Percentiles rank a stretch among this genome's conserved stretches.
Evolutionary conservation across 345 rosid genomes (phyloP).

Genomic region (Ceriops tagal): DNA sequence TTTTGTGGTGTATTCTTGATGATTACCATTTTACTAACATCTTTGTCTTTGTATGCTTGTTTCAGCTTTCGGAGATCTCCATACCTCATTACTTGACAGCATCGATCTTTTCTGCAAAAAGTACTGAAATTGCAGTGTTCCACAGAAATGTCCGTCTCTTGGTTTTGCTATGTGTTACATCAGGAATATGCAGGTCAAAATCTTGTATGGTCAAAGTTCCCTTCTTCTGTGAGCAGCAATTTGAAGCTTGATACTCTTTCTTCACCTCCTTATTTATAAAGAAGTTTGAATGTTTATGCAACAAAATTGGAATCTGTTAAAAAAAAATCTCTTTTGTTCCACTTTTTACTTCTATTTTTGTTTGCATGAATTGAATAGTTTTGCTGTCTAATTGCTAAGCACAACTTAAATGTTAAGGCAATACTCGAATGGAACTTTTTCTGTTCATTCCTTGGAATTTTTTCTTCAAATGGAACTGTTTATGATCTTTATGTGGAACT

Average conservation of each 20-base stretch:
- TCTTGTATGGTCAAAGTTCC: conserved; percentile 69
- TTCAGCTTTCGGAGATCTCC: conserved; percentile 80
- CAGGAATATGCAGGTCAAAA: conserved; percentile 95
- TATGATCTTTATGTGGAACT: conserved; percentile 3
- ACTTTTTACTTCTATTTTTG: neutral
- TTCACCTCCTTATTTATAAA: neutral
- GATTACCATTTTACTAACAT: conserved; percentile 4
- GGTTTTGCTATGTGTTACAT: conserved; percentile 62
- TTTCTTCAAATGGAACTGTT: conserved; percentile 1
- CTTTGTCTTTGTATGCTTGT: conserved; percentile 20
- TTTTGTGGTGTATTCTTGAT: neutral
- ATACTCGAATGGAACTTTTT: neutral
- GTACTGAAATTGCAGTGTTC: conserved; percentile 64
- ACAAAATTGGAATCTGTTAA: neutral
- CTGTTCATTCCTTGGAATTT: neutral
- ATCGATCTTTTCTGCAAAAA: conserved; percentile 84
- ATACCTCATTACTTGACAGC: conserved; percentile 95
- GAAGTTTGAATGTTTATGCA: neutral
- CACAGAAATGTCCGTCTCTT: conserved; percentile 63
- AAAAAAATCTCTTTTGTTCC: neutral
- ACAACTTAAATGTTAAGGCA: neutral
- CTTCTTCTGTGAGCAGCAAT: conserved; percentile 29
- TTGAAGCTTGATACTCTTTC: conserved; percentile 4
- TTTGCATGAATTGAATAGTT: neutral
- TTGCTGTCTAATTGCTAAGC: neutral